These are phyloP conservation scores for Phlegmacium glaucopus DNA, from an alignment of 768 basidiomycete genomes.

Conservation along the genomic window DNA sequence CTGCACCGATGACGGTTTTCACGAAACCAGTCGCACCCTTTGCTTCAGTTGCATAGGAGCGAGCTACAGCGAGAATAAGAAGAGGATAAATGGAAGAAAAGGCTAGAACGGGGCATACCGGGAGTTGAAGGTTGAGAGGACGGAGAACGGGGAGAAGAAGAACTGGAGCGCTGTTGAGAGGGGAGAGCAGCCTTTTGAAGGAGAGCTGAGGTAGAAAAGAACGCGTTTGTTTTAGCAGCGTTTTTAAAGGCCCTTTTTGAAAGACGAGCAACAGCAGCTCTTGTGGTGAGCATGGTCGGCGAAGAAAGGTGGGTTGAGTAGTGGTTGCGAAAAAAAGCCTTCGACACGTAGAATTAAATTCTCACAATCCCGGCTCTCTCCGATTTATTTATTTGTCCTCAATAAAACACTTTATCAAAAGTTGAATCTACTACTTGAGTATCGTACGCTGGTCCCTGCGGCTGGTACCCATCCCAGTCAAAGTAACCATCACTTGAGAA, in stretches of 20 bases:
- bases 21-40: constrained; percentile 71
- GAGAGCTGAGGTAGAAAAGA: constrained; percentile 75
- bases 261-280: constrained; percentile 83
- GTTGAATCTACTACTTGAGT: too few relatives aligned
- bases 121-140: constrained; percentile 45
- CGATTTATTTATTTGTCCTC: constrained; percentile 15
- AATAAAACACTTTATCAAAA: too few relatives aligned
- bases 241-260: constrained; percentile 79
- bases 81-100: constrained; percentile 13
- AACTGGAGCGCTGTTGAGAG: constrained; percentile 40
- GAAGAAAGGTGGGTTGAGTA: constrained; percentile 23
- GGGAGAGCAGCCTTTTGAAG: constrained; percentile 51
- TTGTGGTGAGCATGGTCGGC: constrained; percentile 78
- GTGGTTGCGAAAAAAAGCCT: constrained; percentile 25
- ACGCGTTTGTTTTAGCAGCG: constrained; percentile 72
- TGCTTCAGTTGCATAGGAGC: constrained; percentile 90
- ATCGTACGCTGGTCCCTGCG: too few relatives aligned
- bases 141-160: constrained; percentile 45
- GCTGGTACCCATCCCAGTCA: too few relatives aligned
- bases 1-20: constrained; percentile 99
- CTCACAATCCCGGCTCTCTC: constrained; percentile 48
- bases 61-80: constrained; percentile 44
- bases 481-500: too few relatives aligned
- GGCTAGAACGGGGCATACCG: constrained; percentile 39
- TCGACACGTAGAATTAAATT: constrained; percentile 45